Evolutionary conservation across 257 asterid genomes (phyloP).

Genomic region (Rhazya stricta): DNA sequence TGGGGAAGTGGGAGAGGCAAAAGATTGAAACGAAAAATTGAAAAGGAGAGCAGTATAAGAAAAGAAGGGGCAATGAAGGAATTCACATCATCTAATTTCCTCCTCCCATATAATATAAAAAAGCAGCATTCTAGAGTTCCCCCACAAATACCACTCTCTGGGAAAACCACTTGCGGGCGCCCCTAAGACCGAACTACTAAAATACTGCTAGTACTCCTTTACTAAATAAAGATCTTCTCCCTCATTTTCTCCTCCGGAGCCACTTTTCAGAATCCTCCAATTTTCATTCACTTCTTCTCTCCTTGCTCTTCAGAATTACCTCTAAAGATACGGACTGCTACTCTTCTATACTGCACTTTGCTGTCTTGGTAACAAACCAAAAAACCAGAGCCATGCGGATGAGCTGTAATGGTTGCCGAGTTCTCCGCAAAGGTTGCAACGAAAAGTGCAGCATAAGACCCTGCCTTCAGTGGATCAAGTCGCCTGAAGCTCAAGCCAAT

Average conservation of each 20-base stretch:
- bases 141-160: slow-evolving; percentile 12
- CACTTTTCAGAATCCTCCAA: background rate
- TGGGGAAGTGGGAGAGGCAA: background rate
- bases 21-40: background rate
- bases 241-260: background rate
- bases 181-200: background rate
- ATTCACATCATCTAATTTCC: background rate
- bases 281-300: background rate
- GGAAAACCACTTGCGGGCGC: slow-evolving; percentile 33
- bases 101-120: slow-evolving; percentile 10
- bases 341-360: background rate
- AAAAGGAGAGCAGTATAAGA: background rate
- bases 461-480: slow-evolving; percentile 42
- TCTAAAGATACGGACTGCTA: background rate
- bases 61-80: slow-evolving; percentile 2
- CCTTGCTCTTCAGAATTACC: background rate
- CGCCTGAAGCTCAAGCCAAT: slow-evolving; percentile 40
- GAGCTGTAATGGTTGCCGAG: slow-evolving; percentile 51
- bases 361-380: background rate
- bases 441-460: slow-evolving; percentile 34
- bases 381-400: slow-evolving; percentile 24
- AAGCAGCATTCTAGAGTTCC: slow-evolving; percentile 9
- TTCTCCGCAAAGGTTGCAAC: slow-evolving; percentile 39
- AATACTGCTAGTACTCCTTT: background rate
- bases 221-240: background rate